Evolutionary conservation across 768 basidiomycete species (phyloP).

Genomic region (Megacollybia marginata): DNA sequence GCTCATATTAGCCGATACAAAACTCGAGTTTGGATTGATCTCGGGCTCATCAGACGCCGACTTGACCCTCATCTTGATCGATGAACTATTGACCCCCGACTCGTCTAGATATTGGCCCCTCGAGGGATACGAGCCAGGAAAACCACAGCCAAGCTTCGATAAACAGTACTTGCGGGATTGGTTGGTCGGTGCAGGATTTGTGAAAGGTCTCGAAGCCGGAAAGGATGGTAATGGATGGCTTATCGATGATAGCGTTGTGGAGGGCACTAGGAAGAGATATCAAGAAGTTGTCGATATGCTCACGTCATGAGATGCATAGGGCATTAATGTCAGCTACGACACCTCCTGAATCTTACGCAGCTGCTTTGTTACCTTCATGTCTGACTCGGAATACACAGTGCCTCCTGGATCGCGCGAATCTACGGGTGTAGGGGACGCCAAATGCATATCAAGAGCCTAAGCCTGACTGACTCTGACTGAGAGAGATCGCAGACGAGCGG

Average conservation of each 20-base stretch:
- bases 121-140: slow-evolving; percentile 62
- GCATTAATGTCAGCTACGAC: no score
- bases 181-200: slow-evolving; percentile 67
- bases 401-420: no score
- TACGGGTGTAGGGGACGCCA: no score
- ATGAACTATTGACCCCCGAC: slow-evolving; percentile 96
- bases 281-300: slow-evolving; percentile 49
- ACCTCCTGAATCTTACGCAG: no score
- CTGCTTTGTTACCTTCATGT: no score
- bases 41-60: slow-evolving; percentile 16
- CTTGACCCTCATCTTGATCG: slow-evolving; percentile 71
- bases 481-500: no score
- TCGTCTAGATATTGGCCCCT: slow-evolving; percentile 96
- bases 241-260: slow-evolving; percentile 68
- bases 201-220: slow-evolving; percentile 74
- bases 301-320: no score
- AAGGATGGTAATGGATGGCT: slow-evolving; percentile 68
- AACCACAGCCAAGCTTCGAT: slow-evolving; percentile 85
- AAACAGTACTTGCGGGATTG: slow-evolving; percentile 95
- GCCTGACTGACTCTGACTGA: no score
- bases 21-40: slow-evolving; percentile 95
- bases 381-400: no score
- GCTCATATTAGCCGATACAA: slow-evolving; percentile 94
- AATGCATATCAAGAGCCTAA: no score
- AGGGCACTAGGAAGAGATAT: slow-evolving; percentile 75